Conservation (phyloP, 2,329 filamentous ascomycete species). For the Herpotrichia juniperi region DNA sequence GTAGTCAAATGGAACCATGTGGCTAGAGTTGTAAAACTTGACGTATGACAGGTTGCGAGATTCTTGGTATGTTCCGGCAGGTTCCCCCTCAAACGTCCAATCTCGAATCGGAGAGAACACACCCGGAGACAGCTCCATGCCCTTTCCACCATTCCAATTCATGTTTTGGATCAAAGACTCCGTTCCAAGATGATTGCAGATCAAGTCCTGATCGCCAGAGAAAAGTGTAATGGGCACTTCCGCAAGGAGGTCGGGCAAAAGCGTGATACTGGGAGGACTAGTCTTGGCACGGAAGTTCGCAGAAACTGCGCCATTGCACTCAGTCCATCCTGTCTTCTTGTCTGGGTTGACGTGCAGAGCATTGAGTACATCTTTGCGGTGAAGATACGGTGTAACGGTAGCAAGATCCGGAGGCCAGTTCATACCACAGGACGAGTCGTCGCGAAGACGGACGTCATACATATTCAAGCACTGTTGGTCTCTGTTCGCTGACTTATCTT, state of each 20-base stretch:
- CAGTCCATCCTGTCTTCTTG: slow-evolving; percentile 87
- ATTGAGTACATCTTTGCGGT: slow-evolving; percentile 74
- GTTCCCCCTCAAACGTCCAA: slow-evolving; percentile 90
- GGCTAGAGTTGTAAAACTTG: slow-evolving; percentile 91
- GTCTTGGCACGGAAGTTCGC: slow-evolving; percentile 71
- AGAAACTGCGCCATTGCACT: slow-evolving; percentile 84
- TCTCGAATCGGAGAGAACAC: slow-evolving; percentile 90
- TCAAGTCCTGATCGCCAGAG: slow-evolving; percentile 90
- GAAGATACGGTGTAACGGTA: slow-evolving; percentile 81
- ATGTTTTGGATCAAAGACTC: slow-evolving; percentile 89
- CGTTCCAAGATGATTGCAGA: slow-evolving; percentile 96
- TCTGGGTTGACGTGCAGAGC: slow-evolving; percentile 84
- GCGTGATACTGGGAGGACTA: slow-evolving; percentile 73
- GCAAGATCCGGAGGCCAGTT: slow-evolving; percentile 93
- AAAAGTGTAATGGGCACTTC: slow-evolving; percentile 84
- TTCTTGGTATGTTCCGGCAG: slow-evolving; percentile 90
- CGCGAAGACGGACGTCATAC: slow-evolving; percentile 91
- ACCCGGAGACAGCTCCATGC: slow-evolving; percentile 85
- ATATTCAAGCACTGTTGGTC: slow-evolving; percentile 80
- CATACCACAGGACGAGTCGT: slow-evolving; percentile 88
- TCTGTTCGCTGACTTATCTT: slow-evolving; percentile 59
- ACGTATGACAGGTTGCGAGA: slow-evolving; percentile 96
- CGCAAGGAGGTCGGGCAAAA: slow-evolving; percentile 79
- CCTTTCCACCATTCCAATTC: slow-evolving; percentile 88
- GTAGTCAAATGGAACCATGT: slow-evolving; percentile 98